A percentile compares a stretch with the other conserved stretches of the same genome.
Evolutionary conservation across 2,329 filamentous ascomycete genomes (phyloP).

Genomic region (Pseudogymnoascus sp.): DNA sequence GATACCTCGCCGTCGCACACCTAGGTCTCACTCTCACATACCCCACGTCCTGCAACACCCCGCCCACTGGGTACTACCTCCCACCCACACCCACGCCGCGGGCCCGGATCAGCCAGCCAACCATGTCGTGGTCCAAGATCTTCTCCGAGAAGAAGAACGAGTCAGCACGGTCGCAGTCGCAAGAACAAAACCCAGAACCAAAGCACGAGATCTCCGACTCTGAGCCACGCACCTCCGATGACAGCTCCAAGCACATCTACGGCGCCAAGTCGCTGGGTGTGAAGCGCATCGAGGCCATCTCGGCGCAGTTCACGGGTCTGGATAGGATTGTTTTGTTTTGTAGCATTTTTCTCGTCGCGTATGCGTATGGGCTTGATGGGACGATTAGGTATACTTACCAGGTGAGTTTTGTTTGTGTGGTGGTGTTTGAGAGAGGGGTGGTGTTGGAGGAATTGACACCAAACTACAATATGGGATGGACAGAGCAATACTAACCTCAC

Average conservation of each 20-base stretch:
- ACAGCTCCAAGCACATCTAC: neutral
- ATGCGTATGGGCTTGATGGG: constrained; percentile 55
- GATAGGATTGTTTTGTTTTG: constrained; percentile 52
- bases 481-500: neutral
- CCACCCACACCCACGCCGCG: neutral
- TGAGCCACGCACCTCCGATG: neutral
- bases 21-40: neutral
- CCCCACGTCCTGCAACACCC: neutral
- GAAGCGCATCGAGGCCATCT: constrained; percentile 49
- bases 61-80: neutral
- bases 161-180: neutral
- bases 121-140: neutral
- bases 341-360: constrained; percentile 54
- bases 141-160: neutral
- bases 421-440: neutral
- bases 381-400: constrained; percentile 48
- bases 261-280: constrained; percentile 43
- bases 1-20: neutral
- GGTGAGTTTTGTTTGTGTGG: constrained; percentile 16
- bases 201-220: neutral
- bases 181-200: neutral
- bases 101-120: neutral
- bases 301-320: constrained; percentile 40
- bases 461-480: neutral
- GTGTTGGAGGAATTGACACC: neutral